These are phyloP conservation scores for Ophiosphaerella herpotricha DNA, from an alignment of 2,329 filamentous ascomycete genomes.

Conservation along the genomic window DNA sequence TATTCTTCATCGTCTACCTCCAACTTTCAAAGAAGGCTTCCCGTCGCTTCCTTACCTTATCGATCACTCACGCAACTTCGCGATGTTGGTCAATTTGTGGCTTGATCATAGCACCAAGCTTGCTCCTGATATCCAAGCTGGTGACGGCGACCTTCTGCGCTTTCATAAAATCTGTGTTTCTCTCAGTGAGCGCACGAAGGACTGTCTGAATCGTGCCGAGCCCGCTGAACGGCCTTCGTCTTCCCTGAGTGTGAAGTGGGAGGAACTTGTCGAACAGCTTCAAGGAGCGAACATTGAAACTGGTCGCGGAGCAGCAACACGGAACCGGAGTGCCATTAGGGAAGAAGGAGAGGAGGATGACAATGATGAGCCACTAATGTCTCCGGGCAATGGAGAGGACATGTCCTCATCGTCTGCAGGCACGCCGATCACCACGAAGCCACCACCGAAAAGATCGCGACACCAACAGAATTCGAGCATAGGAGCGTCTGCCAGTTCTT, in stretches of 20 bases:
- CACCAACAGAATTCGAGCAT: constrained; percentile 41
- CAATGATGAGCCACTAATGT: constrained; percentile 26
- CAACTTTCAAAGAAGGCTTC: constrained; percentile 85
- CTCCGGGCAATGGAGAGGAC: constrained; percentile 30
- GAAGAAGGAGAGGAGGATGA: constrained; percentile 37
- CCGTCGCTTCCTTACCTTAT: constrained; percentile 91
- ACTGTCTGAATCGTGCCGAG: constrained; percentile 58
- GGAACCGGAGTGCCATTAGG: constrained; percentile 32
- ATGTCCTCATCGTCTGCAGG: constrained; percentile 37
- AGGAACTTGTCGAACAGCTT: constrained; percentile 57
- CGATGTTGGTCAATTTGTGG: constrained; percentile 82
- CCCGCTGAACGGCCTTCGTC: constrained; percentile 57
- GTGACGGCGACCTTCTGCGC: constrained; percentile 52
- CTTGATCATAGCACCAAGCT: constrained; percentile 58
- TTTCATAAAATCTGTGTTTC: constrained; percentile 57
- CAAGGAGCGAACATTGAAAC: constrained; percentile 41
- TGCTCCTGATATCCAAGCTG: constrained; percentile 44
- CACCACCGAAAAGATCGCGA: constrained; percentile 24
- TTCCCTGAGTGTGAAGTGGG: constrained; percentile 55
- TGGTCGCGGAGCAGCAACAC: constrained; percentile 37
- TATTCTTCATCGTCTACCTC: constrained; percentile 80
- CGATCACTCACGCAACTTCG: constrained; percentile 83
- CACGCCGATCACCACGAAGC: constrained; percentile 43
- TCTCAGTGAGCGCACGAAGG: constrained; percentile 54
- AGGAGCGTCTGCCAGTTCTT: constrained; percentile 39